Evolutionary conservation across 192 early-diverging fungal species (phyloP), one percentile per base, ranked within the genome.

Genomic region (Linnemannia hyalina): DNA sequence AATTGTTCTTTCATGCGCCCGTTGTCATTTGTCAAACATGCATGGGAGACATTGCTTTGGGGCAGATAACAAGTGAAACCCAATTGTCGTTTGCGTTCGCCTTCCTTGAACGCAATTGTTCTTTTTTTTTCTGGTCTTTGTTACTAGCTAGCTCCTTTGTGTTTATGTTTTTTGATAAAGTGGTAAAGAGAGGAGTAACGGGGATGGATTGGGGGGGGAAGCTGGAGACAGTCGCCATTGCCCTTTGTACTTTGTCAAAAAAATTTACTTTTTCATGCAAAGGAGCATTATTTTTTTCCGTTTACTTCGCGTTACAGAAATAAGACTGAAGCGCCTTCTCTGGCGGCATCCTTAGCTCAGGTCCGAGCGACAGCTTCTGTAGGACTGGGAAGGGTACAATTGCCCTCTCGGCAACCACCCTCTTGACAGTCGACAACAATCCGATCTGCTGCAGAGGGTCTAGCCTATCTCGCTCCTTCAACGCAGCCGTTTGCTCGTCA

Each of bases 31-130:
- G 60, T 32, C 29, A 65, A 26, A 65, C 49, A 20, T 52, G 49
- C 20, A 65, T 26, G 29, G 23, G 29, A 65, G 1, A 52, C 49
- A 0, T 52, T 52, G 49, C 22, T 60, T n/a, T 4, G 29, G 11
- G 11, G 60, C 60, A 11, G 3, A 29, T 15, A 0, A 65, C n/a
- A 65, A 65, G 29, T 65, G 60, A 65, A 65, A 65, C 60, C 60
- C 60, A 65, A 65, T 65, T 32, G 26, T 65, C 26, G 29, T 65
- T 65, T 65, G 60, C 60, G 60, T 65, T 65, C 60, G 60, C 4
- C 60, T 65, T 65, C 26, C 26, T 65, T 65, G 60, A 65, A 65
- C 60, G 60, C 60, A 65, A 32, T 29, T 65, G 10, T 32, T 35
- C 11, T 32, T 65, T 65, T 63, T 63, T 1, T 65, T 65, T 65